Conservation (phyloP, 1,284 basidiomycete genomes). For the Trichosporon asahii region DNA sequence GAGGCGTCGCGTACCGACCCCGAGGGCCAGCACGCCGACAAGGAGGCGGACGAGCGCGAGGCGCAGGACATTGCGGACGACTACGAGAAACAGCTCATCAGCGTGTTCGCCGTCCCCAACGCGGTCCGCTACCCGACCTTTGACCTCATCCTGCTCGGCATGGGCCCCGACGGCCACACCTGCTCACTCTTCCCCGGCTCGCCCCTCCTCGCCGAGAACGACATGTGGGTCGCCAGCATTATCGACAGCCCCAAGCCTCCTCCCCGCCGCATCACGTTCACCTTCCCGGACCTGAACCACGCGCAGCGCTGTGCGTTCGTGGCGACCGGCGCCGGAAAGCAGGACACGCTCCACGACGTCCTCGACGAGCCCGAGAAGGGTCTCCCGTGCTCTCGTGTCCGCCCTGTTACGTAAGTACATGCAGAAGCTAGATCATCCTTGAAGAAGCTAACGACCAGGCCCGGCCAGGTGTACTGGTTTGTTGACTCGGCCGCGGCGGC, state of each 20-base stretch:
- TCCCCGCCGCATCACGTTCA: conserved; percentile 71
- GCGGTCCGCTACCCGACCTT: conserved; percentile 83
- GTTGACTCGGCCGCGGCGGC: conserved; percentile 73
- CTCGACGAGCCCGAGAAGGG: conserved; percentile 77
- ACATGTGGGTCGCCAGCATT: conserved; percentile 91
- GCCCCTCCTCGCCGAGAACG: conserved; percentile 73
- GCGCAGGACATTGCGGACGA: conserved; percentile 84
- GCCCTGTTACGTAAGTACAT: conserved; percentile 58
- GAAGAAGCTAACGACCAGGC: conserved; percentile 43
- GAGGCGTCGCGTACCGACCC: conserved; percentile 51
- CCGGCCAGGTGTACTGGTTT: conserved; percentile 88
- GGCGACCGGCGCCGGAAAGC: conserved; percentile 77
- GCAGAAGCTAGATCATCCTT: neutral
- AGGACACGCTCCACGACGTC: conserved; percentile 67
- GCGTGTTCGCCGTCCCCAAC: conserved; percentile 83
- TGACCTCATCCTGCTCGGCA: conserved; percentile 88
- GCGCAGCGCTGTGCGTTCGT: conserved; percentile 85
- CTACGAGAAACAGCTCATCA: conserved; percentile 91
- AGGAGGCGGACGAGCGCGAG: conserved; percentile 52
- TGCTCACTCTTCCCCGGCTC: conserved; percentile 95
- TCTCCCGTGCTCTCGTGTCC: conserved; percentile 79
- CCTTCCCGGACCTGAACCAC: conserved; percentile 83
- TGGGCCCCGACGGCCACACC: conserved; percentile 95
- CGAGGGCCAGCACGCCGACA: conserved; percentile 52
- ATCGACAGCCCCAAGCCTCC: conserved; percentile 95